Percentiles rank a stretch among this genome's conserved stretches.
These are phyloP conservation scores for Heimioporus sp. DNA, from an alignment of 768 basidiomycete genomes.

Conservation along the genomic window DNA sequence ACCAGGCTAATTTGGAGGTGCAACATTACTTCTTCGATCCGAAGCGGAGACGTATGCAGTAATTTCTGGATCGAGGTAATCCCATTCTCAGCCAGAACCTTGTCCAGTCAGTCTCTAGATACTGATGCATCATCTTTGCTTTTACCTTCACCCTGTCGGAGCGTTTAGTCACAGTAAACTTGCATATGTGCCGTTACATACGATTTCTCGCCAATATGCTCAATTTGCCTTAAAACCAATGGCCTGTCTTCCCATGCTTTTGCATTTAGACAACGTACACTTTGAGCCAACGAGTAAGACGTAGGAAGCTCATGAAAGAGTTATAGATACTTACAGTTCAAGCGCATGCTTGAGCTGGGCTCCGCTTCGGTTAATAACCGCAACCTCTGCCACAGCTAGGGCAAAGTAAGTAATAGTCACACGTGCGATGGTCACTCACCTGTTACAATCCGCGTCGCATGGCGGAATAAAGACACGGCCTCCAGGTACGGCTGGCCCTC, in stretches of 20 bases:
- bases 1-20: background rate
- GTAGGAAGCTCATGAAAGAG: background rate
- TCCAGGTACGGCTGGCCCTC: slow-evolving; percentile 78
- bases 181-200: slow-evolving; percentile 34
- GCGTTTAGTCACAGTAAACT: background rate
- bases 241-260: slow-evolving; percentile 93
- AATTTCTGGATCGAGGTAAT: slow-evolving; percentile 61
- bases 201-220: slow-evolving; percentile 93
- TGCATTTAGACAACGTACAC: slow-evolving; percentile 73
- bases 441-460: slow-evolving; percentile 71
- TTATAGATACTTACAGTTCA: slow-evolving; percentile 56
- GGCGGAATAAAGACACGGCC: slow-evolving; percentile 66
- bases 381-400: slow-evolving; percentile 76
- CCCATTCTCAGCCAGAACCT: slow-evolving; percentile 76
- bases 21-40: slow-evolving; percentile 59
- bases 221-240: slow-evolving; percentile 80
- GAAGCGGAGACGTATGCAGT: slow-evolving; percentile 52
- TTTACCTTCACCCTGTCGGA: slow-evolving; percentile 24
- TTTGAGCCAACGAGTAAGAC: slow-evolving; percentile 26
- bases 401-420: slow-evolving; percentile 4
- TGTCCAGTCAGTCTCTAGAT: slow-evolving; percentile 17
- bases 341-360: slow-evolving; percentile 68
- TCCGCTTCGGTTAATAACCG: slow-evolving; percentile 62
- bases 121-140: background rate
- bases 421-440: slow-evolving; percentile 40